A percentile compares a stretch with the other conserved stretches of the same genome.
Conservation (phyloP, 768 basidiomycete genomes). For the Termitomyces sp. region DNA sequence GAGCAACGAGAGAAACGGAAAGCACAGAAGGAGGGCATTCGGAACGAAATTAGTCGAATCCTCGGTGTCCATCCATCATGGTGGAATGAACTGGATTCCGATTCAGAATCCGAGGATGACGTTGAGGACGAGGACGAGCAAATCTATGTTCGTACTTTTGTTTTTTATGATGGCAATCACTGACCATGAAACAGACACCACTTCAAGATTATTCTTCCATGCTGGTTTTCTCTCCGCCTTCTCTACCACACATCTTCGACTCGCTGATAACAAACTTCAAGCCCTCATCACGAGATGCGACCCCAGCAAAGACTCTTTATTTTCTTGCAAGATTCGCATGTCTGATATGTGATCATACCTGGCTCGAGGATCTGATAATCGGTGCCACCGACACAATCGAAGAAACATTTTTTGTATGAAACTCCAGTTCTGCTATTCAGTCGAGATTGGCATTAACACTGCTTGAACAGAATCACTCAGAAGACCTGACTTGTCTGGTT, state of each 20-base stretch:
- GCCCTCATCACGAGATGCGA: constrained; percentile 67
- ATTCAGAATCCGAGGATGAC: constrained; percentile 42
- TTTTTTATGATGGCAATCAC: constrained; percentile 6
- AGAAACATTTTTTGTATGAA: constrained; percentile 84
- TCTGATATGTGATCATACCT: constrained; percentile 82
- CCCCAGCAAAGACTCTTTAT: constrained; percentile 91
- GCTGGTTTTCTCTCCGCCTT: constrained; percentile 88
- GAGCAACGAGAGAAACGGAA: constrained; percentile 58
- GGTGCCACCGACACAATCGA: constrained; percentile 92
- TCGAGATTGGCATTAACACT: constrained; percentile 11
- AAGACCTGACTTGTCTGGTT: constrained; percentile 81
- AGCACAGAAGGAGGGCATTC: constrained; percentile 51
- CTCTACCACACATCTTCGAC: constrained; percentile 75
- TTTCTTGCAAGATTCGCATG: constrained; percentile 93
- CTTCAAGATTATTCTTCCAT: constrained; percentile 76
- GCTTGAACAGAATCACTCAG: constrained; percentile 61
- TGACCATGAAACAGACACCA: constrained; percentile 47
- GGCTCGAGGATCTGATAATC: constrained; percentile 91
- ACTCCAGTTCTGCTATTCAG: neutral
- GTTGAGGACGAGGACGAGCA: constrained; percentile 40
- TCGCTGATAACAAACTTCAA: constrained; percentile 76
- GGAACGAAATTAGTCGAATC: constrained; percentile 54
- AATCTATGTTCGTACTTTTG: constrained; percentile 42
- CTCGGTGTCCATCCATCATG: constrained; percentile 58
- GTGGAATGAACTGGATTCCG: constrained; percentile 59